phyloP scores from a whole-genome alignment of 345 rosid genomes.

The Melaleuca quinquenervia region DNA sequence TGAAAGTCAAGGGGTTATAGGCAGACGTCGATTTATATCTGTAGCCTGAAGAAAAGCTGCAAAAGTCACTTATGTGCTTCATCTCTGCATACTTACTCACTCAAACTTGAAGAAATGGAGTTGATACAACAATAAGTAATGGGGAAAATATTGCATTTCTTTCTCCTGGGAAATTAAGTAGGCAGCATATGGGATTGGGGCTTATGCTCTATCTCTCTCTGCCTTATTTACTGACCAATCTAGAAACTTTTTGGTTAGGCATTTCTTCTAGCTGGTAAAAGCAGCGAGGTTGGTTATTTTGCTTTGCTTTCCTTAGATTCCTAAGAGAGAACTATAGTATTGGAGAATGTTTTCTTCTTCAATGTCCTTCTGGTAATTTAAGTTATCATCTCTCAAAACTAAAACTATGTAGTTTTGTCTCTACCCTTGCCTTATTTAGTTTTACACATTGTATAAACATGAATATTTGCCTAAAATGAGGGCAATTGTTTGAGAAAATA shows the following conservation, averaged over 20 bases:
- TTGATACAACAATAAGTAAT: neutral
- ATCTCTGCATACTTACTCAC: neutral
- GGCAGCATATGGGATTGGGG: neutral
- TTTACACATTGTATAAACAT: neutral
- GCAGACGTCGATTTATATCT: neutral
- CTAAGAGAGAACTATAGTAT: neutral
- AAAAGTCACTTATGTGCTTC: neutral
- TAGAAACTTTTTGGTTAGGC: neutral
- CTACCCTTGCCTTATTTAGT: neutral
- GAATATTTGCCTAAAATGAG: neutral
- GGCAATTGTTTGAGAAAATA: neutral
- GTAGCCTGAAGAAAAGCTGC: neutral
- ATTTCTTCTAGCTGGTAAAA: neutral
- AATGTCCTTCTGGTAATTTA: neutral
- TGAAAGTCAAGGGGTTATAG: neutral
- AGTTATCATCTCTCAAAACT: neutral
- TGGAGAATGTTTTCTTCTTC: neutral
- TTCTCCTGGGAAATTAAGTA: neutral
- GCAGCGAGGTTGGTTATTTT: neutral
- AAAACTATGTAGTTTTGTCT: neutral
- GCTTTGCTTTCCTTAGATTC: neutral
- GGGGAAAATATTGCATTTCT: neutral
- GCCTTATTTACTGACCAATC: neutral
- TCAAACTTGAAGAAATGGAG: neutral
- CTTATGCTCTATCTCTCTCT: neutral